A percentile compares a stretch with the other conserved stretches of the same genome.
Evolutionary conservation across 2,329 filamentous ascomycete genomes (phyloP).

Genomic region (Ceratocystis albifundus): DNA sequence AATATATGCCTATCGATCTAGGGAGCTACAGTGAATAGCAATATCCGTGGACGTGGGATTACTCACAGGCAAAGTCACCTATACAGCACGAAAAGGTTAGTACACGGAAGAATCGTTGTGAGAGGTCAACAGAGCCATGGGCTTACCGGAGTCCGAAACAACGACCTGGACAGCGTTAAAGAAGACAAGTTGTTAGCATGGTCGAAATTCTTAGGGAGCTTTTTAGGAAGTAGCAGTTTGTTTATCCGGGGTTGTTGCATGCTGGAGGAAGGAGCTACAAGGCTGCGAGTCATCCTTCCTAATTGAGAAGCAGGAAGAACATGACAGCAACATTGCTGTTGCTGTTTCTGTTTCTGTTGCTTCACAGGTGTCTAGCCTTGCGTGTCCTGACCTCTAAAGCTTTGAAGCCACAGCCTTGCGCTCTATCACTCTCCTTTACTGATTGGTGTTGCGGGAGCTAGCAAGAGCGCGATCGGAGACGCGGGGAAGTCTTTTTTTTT

Average conservation of each 20-base stretch:
- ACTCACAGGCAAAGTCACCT: constrained; percentile 71
- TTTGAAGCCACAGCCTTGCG: no score
- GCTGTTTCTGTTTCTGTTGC: not conserved
- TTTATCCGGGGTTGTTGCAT: not conserved
- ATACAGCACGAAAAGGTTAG: constrained; percentile 28
- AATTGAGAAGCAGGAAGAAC: not conserved
- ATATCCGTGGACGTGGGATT: constrained; percentile 23
- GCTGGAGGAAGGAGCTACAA: constrained; percentile 8
- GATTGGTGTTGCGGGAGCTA: no score
- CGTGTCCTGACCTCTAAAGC: no score
- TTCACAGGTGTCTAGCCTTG: no score
- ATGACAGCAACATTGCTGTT: not conserved
- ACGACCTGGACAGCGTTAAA: constrained; percentile 54
- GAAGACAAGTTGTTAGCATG: not conserved
- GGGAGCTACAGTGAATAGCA: constrained; percentile 15
- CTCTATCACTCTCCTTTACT: no score
- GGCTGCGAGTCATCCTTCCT: constrained; percentile 7
- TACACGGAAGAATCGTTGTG: constrained; percentile 19
- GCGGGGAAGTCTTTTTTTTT: no score
- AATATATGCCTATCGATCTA: constrained; percentile 6
- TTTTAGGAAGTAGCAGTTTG: no score
- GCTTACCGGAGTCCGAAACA: constrained; percentile 88
- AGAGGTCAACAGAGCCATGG: constrained; percentile 22
- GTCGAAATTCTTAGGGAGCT: no score
- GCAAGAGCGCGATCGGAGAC: no score